Base-by-base conservation (phyloP, 169 alveolate genomes). In the Theileria equi region DNA sequence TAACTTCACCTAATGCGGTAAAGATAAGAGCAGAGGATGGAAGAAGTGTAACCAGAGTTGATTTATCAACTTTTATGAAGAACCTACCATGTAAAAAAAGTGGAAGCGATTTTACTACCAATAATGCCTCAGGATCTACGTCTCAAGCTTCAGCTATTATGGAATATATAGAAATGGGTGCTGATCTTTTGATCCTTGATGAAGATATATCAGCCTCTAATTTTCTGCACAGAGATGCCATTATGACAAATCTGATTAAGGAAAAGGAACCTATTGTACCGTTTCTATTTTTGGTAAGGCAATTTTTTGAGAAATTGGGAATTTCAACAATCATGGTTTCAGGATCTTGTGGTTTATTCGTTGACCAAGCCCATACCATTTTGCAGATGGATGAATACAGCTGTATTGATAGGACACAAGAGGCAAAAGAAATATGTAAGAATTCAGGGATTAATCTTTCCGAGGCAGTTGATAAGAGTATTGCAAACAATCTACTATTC, bases 121-220 rank as follows among this genome's bases (percentile, higher is more conserved):
- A 65, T 7, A 90, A 88, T 36, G 93, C 93, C 7, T 72, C 89
- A 4, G 92, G 92, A 21, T 66, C 86, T 41, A 88, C 92, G 23
- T 71, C 89, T 1, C 93, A 88, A 71, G 94, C 94, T 5, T 90
- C 94, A 28, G 78, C 63, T 45, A 89, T 89, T 29, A 73, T 77
- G 72, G 94, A 89, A 34, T 88, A 91, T 11, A 26, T 89, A 13
- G 94, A 89, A 69, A 55, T 80, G 58, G 94, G 94, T 5, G 77
- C 80, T 35, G 84, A 71, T 38, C 53, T 79, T 23, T 53, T 80
- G 38, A 61, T 82, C 31, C 50, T 84, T 5, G 90, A 82, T 41
- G 90, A 89, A 70, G 94, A 89, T 54, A 89, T 88, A 11, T 84
- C 92, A 17, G 84, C 80, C 13, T 28, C 85, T 17, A 76, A 76